Conservation (phyloP, 345 rosid species). For the Barbarea vulgaris region DNA sequence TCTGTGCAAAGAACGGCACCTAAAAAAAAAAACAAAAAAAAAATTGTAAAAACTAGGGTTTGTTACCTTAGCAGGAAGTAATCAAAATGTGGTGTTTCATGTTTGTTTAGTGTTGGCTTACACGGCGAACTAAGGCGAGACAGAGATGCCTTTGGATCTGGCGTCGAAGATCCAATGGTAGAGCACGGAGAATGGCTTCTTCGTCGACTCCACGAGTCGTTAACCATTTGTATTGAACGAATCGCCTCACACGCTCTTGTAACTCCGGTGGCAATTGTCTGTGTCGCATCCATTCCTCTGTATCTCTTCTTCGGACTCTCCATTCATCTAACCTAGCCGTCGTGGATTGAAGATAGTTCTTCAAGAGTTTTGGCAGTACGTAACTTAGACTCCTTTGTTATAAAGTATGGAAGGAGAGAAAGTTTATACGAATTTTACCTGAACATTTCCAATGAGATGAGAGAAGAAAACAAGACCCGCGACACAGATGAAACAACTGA, state of each 20-base stretch:
- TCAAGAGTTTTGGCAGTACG: constrained; percentile 28
- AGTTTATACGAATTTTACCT: constrained; percentile 42
- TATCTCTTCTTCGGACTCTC: constrained; percentile 82
- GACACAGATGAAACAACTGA: constrained; percentile 69
- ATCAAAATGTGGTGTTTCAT: background rate
- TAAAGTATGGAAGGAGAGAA: background rate
- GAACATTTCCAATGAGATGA: constrained; percentile 87
- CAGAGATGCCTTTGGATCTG: constrained; percentile 81
- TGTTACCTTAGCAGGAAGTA: background rate
- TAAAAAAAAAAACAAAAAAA: constrained; percentile 11
- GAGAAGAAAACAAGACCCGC: constrained; percentile 77
- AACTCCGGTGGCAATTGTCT: constrained; percentile 77
- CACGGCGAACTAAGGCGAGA: constrained; percentile 88
- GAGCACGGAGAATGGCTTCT: constrained; percentile 67
- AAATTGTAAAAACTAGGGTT: background rate
- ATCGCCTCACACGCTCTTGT: constrained; percentile 79
- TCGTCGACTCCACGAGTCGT: constrained; percentile 86
- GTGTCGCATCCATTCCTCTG: constrained; percentile 98
- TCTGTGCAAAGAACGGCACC: constrained; percentile 89
- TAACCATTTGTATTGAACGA: constrained; percentile 81
- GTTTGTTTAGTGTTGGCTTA: constrained; percentile 31
- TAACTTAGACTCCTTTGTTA: background rate
- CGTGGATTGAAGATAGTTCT: constrained; percentile 86
- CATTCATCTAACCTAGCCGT: constrained; percentile 84
- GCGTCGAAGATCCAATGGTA: constrained; percentile 77